Evolutionary conservation across 495 filamentous ascomycete species (phyloP).

Genomic region (Neurospora sp.): DNA sequence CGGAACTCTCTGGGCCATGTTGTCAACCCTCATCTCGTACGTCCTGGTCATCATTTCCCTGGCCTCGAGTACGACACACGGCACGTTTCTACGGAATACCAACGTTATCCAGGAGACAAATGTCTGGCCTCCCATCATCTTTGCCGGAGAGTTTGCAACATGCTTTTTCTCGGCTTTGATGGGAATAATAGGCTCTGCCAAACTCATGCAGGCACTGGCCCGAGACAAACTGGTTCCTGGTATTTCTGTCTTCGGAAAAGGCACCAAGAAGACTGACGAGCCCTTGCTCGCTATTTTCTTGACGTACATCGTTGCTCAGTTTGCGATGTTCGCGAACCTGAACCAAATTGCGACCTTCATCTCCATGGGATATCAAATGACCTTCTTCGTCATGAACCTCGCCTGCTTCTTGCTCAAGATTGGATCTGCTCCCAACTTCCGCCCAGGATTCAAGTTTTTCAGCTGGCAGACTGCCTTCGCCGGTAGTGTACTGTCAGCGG

Average conservation of each 20-base stretch:
- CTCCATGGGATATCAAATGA: slow-evolving; percentile 77
- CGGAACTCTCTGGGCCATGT: slow-evolving; percentile 68
- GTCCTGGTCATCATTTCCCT: slow-evolving; percentile 68
- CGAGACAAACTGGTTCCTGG: slow-evolving; percentile 73
- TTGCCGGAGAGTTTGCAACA: slow-evolving; percentile 73
- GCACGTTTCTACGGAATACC: slow-evolving; percentile 61
- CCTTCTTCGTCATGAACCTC: slow-evolving; percentile 69
- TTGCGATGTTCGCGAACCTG: slow-evolving; percentile 75
- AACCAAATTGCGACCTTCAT: slow-evolving; percentile 84
- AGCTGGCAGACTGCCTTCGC: slow-evolving; percentile 72
- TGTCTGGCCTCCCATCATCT: slow-evolving; percentile 57
- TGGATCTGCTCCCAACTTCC: slow-evolving; percentile 85
- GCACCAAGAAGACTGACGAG: slow-evolving; percentile 64
- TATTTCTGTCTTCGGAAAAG: slow-evolving; percentile 62
- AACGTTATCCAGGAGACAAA: slow-evolving; percentile 77
- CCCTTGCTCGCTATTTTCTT: slow-evolving; percentile 68
- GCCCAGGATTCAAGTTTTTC: slow-evolving; percentile 81
- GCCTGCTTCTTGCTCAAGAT: slow-evolving; percentile 85
- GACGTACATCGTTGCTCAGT: slow-evolving; percentile 65
- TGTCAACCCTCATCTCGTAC: slow-evolving; percentile 68
- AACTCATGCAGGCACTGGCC: slow-evolving; percentile 75
- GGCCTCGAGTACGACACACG: slow-evolving; percentile 65
- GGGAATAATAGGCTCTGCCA: slow-evolving; percentile 82
- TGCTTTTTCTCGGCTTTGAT: slow-evolving; percentile 79
- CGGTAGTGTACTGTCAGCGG: slow-evolving; percentile 62